Evolutionary conservation across 805 yeast species (phyloP), one percentile per base, ranked within the genome.

Genomic region (Spencermartinsiella europaea): DNA sequence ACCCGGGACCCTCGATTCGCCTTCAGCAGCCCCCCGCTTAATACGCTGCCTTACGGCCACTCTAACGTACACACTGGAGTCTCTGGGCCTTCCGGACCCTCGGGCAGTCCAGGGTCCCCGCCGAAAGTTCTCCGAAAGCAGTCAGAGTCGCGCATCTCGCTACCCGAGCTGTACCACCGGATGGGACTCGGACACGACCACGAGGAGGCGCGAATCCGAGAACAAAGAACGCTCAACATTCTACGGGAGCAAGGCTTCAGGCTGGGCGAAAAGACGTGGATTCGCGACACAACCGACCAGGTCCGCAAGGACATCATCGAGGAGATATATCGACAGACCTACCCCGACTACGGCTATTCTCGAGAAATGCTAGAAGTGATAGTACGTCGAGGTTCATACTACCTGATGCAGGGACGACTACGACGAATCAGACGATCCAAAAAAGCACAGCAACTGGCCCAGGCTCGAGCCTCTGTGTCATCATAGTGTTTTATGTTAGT

Each of bases 191-290:
- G 48, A 1, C 55, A 65, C 38, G 62, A 70, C 47, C 71, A 61
- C 22, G 60, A 53, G 17, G 62, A 60, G 48, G 73, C 72, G 5
- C 56, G 65, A 15, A 45, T 53, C 19, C 64, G 72, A 4, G 73
- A 69, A 47, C 64, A 62, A 48, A 53, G 57, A 14, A 64, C 70
- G 27, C 58, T 69, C 48, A 65, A 62, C 7, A 64, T 66, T n/a
- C 55, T 67, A 19, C 52, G 52, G 34, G 79, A 75, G 16, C 72
- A 86, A 44, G 81, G 83, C 3, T 87, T 85, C 64, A 80, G 82
- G 22, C 62, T 88, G 22, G 95, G 95, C 3, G 75, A 79, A 51
- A 77, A 78, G 57, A 85, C 95, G 0, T 88, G 96, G 95, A 81
- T 85, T 37, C 72, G 95, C 52, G 95, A 84, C 58, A 84, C 93